These are phyloP conservation scores for Wickerhamomyces rabaulensis DNA, from an alignment of 805 yeast species.

Conservation along the genomic window DNA sequence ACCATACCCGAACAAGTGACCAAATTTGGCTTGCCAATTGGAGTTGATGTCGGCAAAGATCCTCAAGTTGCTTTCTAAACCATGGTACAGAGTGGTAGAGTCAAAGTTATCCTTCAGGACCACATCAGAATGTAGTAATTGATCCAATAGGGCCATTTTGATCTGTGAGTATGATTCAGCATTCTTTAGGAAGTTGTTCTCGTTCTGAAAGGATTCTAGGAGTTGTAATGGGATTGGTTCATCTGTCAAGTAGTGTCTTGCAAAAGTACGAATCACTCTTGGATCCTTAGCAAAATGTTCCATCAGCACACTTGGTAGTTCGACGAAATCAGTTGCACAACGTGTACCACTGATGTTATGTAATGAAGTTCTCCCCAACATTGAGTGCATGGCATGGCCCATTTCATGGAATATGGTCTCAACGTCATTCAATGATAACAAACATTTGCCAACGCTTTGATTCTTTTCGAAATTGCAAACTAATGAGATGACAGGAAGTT, in stretches of 20 bases:
- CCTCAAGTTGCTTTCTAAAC: constrained; percentile 50
- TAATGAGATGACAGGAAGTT: constrained; percentile 84
- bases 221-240: constrained; percentile 48
- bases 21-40: constrained; percentile 91
- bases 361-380: constrained; percentile 85
- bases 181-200: constrained; percentile 48
- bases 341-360: constrained; percentile 95
- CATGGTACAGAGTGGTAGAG: constrained; percentile 59
- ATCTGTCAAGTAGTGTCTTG: constrained; percentile 61
- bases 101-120: constrained; percentile 40
- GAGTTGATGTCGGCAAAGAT: constrained; percentile 67
- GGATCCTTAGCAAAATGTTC: constrained; percentile 85
- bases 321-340: constrained; percentile 95
- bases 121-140: constrained; percentile 53
- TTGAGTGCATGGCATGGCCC: constrained; percentile 99
- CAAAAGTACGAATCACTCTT: constrained; percentile 67
- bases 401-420: constrained; percentile 96
- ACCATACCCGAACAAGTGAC: constrained; percentile 90
- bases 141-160: constrained; percentile 87
- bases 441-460: constrained; percentile 42
- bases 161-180: constrained; percentile 84
- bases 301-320: constrained; percentile 93
- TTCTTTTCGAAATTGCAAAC: constrained; percentile 71
- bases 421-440: constrained; percentile 70
- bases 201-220: constrained; percentile 46